Percentiles rank a stretch among this genome's conserved stretches.
Conservation (phyloP, 805 yeast species). For the Myxozyma vanderwaltii region DNA sequence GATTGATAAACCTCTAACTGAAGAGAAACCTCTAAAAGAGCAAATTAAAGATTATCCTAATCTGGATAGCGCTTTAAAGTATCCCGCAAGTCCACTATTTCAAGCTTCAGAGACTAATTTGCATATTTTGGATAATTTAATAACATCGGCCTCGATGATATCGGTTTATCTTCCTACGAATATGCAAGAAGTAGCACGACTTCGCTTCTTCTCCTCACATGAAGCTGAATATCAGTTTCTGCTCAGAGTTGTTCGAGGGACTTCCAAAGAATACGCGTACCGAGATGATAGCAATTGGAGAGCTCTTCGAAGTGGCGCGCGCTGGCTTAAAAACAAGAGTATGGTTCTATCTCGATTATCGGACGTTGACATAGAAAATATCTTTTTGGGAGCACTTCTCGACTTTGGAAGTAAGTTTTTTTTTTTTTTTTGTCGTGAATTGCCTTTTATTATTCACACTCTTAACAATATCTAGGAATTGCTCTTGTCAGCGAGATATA, state of each 20-base stretch:
- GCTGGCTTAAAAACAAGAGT: slow-evolving; percentile 29
- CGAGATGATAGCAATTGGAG: slow-evolving; percentile 34
- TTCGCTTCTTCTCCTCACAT: slow-evolving; percentile 27
- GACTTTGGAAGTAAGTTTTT: slow-evolving; percentile 28
- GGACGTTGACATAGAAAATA: slow-evolving; percentile 30
- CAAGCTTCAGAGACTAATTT: slow-evolving; percentile 12
- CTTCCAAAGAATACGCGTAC: slow-evolving; percentile 29
- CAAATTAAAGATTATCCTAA: neutral
- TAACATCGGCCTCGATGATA: slow-evolving; percentile 28
- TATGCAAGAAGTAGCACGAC: slow-evolving; percentile 16
- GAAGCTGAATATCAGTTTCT: slow-evolving; percentile 29
- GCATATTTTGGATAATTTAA: slow-evolving; percentile 24
- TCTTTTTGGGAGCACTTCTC: slow-evolving; percentile 25
- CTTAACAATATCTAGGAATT: slow-evolving; percentile 25
- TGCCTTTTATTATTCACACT: too few species aligned
- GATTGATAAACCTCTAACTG: neutral
- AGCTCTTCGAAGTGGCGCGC: slow-evolving; percentile 21
- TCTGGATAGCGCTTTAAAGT: slow-evolving; percentile 16
- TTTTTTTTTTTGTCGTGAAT: neutral
- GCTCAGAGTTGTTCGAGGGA: slow-evolving; percentile 23
- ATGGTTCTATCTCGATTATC: slow-evolving; percentile 35
- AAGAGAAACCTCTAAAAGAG: neutral
- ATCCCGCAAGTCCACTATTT: slow-evolving; percentile 21
- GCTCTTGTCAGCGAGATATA: slow-evolving; percentile 33
- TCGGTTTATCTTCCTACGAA: slow-evolving; percentile 28